Evolutionary conservation across 2,329 filamentous ascomycete genomes (phyloP), one percentile per base, ranked within the genome.

Genomic region (Aspergillus felis): DNA sequence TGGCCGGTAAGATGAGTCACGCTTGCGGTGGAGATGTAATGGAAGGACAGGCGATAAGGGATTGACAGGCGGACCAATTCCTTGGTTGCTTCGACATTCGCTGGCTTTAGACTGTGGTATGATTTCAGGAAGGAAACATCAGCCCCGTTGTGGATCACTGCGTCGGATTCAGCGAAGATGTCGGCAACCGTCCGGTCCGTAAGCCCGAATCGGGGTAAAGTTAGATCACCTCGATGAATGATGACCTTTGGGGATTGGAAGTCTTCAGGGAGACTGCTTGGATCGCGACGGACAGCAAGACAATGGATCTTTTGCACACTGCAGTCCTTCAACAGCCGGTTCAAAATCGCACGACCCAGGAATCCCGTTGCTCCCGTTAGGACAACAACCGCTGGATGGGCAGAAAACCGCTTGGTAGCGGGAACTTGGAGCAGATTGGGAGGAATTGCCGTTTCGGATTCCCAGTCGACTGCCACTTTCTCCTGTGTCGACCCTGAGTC

Each of bases 291-390:
- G 4, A 57, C 47, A 2, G 57, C 57, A 24, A 62, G 32, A 35
- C 55, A 58, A 42, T 60, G 51, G 52, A 62, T 44, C n/a, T 35
- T 50, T 25, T 44, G 17, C 1, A 61, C 47, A 8, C 25, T n/a
- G n/a, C 47, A 38, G 4, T 50, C 28, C 2, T 29, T 24, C 1
- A 55, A 9, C 1, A 63, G 53, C 1, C 49, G 17, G 5, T 56
- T 27, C 14, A 63, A 27, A 24, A 63, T 24, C 24, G 10, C 17
- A 6, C 20, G 20, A 17, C 56, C 61, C 4, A 56, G 44, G 53
- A 53, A 54, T 2, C 61, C 57, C 1, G 61, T 61, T 9, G 56
- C 50, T 12, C 61, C 61, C 5, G 58, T 63, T 17, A 56, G 29
- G 17, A 63, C 32, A 38, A 38, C 32, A 2, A 38, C 32, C 32